Base-by-base conservation (phyloP, 2,329 filamentous ascomycete genomes). In the Nigrograna mackinnonii region DNA sequence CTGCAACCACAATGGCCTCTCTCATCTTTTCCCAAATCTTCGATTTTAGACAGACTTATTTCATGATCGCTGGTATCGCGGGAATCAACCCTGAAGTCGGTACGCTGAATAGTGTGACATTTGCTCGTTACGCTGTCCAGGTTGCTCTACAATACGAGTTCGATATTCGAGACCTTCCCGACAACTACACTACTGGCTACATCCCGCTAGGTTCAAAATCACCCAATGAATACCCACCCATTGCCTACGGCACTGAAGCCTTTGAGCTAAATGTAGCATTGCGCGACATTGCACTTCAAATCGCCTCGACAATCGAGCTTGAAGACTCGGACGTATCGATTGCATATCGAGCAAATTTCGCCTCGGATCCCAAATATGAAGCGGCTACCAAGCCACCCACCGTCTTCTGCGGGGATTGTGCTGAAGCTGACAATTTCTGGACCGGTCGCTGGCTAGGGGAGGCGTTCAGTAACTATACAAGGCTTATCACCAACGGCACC, bases 131-230 rank as follows among this genome's bases (percentile, higher is more conserved):
- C 58, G 80, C 85, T 0, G 78, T 91, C 4, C 87, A 91, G 60
- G 85, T 89, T 3, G 86, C 83, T 0, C 72, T 90, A 39, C 86
- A 91, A 64, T 87, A 89, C 51, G 87, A 91, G 65, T 80, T 91
- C 47, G 86, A 90, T 54, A 71, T 79, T 1, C 79, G 86, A 22
- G 85, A 89, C 47, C 79, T 88, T 22, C 84, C 85, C 0, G 58
- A 60, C 2, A 84, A 83, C 62, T 89, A 78, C 67, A 71, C 77
- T 1, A 86, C 84, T 0, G 85, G 86, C 4, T 90, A 90, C 62
- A 74, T 90, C 21, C 79, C 84, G 1, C 83, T 82, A 55, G 86
- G 84, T 13, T 73, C 77, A 17, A 62, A 73, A 18, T 52, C 60
- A 5, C 83, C 86, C 0, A 64, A 75, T 33, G 51, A 66, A 33